Conservation (phyloP, 441 rosid genomes). For the Erysimum cheiri region DNA sequence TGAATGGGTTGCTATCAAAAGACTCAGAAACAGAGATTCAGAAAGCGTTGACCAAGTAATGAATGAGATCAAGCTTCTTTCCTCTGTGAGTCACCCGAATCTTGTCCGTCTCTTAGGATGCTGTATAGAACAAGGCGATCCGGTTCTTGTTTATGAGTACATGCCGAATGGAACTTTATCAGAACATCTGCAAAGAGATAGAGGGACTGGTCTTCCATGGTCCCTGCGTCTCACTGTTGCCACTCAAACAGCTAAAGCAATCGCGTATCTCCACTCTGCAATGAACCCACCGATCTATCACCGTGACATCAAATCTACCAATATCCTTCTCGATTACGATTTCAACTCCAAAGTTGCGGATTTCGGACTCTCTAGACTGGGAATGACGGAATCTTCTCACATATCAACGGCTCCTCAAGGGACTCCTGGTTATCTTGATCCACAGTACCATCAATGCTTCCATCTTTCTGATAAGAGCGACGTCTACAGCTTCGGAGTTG, state of each 20-base stretch:
- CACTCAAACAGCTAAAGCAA: constrained; percentile 80
- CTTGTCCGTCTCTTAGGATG: constrained; percentile 87
- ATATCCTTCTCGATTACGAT: constrained; percentile 76
- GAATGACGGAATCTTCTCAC: constrained; percentile 80
- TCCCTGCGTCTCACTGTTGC: constrained; percentile 72
- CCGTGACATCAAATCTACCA: constrained; percentile 90
- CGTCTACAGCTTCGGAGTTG: constrained; percentile 93
- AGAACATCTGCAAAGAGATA: constrained; percentile 76
- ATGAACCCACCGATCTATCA: constrained; percentile 88
- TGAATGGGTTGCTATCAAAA: constrained; percentile 82
- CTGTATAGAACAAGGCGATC: constrained; percentile 81
- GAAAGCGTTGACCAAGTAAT: constrained; percentile 72
- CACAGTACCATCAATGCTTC: constrained; percentile 88
- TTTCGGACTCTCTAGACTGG: constrained; percentile 89
- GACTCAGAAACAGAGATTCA: constrained; percentile 68
- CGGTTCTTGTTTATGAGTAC: constrained; percentile 86
- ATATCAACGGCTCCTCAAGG: constrained; percentile 99
- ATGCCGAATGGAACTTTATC: constrained; percentile 93
- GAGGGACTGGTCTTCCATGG: constrained; percentile 84
- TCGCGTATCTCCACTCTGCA: constrained; percentile 81
- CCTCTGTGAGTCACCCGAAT: constrained; percentile 85
- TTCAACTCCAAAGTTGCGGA: constrained; percentile 89
- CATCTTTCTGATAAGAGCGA: constrained; percentile 93
- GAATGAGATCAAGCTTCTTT: constrained; percentile 91
- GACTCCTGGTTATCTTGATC: constrained; percentile 95